A percentile compares a stretch with the other conserved stretches of the same genome.
These are phyloP conservation scores for Acaromyces ingoldii DNA, from an alignment of 1,284 basidiomycete species.

Conservation along the genomic window DNA sequence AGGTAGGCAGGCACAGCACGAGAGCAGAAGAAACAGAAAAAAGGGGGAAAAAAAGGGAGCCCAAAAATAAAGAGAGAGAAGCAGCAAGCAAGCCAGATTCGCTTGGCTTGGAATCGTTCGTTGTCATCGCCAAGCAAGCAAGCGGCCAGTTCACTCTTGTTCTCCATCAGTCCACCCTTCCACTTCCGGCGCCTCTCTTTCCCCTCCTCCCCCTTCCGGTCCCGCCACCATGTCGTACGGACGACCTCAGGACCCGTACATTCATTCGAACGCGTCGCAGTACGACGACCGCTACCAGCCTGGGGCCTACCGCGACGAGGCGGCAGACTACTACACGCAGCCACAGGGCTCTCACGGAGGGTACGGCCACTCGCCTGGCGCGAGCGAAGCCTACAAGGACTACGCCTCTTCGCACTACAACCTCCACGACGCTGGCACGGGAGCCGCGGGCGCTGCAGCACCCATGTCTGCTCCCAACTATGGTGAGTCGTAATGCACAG, in stretches of 20 bases:
- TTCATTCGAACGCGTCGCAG: conserved; percentile 44
- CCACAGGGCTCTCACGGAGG: conserved; percentile 1
- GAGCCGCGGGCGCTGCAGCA: background rate
- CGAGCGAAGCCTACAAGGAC: conserved; percentile 1
- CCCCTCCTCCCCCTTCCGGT: no score
- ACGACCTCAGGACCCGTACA: conserved; percentile 40
- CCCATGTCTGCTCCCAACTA: background rate
- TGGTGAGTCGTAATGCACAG: background rate
- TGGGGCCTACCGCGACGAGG: conserved; percentile 25
- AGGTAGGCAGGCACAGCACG: no score
- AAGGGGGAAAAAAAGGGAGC: no score
- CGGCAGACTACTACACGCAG: conserved; percentile 5
- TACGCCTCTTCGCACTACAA: conserved; percentile 4
- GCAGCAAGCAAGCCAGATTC: no score
- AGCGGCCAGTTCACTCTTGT: no score
- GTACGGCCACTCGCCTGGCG: conserved; percentile 2
- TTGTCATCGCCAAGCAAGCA: no score
- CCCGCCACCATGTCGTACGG: conserved; percentile 34
- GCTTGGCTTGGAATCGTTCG: no score
- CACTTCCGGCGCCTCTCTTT: no score
- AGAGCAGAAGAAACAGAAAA: no score
- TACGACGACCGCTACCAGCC: conserved; percentile 40
- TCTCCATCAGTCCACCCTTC: no score
- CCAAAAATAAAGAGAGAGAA: no score
- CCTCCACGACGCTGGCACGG: no score